Conservation (phyloP, 805 yeast species). For the Yamadazyma scolyti region DNA sequence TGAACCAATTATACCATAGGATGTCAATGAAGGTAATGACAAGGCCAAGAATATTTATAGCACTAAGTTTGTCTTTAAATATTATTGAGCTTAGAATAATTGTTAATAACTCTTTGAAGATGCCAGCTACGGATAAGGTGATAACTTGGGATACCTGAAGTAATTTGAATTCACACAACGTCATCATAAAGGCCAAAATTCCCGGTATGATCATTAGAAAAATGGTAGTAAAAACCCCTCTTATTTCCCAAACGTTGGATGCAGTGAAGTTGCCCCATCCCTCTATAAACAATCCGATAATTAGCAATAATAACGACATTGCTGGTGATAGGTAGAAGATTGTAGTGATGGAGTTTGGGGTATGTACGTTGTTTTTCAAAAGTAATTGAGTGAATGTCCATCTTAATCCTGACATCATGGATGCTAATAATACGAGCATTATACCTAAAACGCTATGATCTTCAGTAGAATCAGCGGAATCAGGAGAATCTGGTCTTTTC, state of each 20-base stretch:
- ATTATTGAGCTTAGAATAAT: slow-evolving; percentile 65
- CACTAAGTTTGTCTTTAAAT: slow-evolving; percentile 69
- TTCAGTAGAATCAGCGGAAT: slow-evolving; percentile 14
- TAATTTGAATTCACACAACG: slow-evolving; percentile 80
- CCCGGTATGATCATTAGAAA: slow-evolving; percentile 76
- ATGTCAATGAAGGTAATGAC: slow-evolving; percentile 74
- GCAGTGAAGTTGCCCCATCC: slow-evolving; percentile 52
- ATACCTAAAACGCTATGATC: slow-evolving; percentile 52
- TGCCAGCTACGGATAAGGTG: slow-evolving; percentile 87
- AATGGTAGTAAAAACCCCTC: slow-evolving; percentile 55
- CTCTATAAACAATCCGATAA: slow-evolving; percentile 66
- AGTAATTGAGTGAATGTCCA: slow-evolving; percentile 94
- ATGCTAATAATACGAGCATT: slow-evolving; percentile 67
- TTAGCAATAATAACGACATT: slow-evolving; percentile 62
- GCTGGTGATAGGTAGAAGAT: slow-evolving; percentile 82
- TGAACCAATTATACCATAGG: slow-evolving; percentile 72
- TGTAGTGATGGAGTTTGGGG: slow-evolving; percentile 76
- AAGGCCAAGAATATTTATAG: slow-evolving; percentile 71
- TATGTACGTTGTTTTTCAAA: slow-evolving; percentile 46
- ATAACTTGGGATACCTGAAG: slow-evolving; percentile 78
- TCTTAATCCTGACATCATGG: slow-evolving; percentile 82
- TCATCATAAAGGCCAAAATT: slow-evolving; percentile 81
- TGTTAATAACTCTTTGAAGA: slow-evolving; percentile 87
- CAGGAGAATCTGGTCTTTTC: slow-evolving; percentile 24
- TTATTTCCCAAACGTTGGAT: slow-evolving; percentile 62